Evolutionary conservation across 805 yeast species (phyloP).

Genomic region (Starmerella apis): DNA sequence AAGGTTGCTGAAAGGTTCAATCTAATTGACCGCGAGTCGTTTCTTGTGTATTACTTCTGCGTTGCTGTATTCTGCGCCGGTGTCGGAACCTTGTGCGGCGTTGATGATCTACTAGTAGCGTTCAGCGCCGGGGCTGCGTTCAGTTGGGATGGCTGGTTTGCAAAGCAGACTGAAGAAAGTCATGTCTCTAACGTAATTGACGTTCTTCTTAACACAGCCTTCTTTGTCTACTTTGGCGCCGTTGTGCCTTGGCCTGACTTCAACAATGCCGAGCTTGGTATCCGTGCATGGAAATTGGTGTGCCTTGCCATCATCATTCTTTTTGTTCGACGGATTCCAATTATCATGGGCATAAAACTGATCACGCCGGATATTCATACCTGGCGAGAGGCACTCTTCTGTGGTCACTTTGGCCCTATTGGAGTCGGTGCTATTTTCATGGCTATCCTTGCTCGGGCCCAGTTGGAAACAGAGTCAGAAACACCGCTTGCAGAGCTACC

Average conservation of each 20-base stretch:
- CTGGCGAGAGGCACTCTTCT: conserved; percentile 89
- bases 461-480: conserved; percentile 49
- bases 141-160: conserved; percentile 88
- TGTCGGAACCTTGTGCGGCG: conserved; percentile 75
- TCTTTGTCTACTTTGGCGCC: conserved; percentile 83
- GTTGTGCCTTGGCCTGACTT: conserved; percentile 80
- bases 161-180: conserved; percentile 68
- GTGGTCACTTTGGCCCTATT: conserved; percentile 94
- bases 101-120: conserved; percentile 77
- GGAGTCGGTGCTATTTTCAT: conserved; percentile 92
- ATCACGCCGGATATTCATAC: conserved; percentile 76
- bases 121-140: conserved; percentile 91
- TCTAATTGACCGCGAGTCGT: conserved; percentile 79
- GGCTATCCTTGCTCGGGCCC: conserved; percentile 64
- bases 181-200: conserved; percentile 88
- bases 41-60: conserved; percentile 72
- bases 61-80: conserved; percentile 81
- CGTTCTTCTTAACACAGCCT: conserved; percentile 67
- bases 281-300: conserved; percentile 69
- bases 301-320: conserved; percentile 64
- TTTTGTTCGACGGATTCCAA: conserved; percentile 72
- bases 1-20: conserved; percentile 58
- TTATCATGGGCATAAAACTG: conserved; percentile 62
- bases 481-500: conserved; percentile 50
- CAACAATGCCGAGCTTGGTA: conserved; percentile 50